phyloP scores from a whole-genome alignment of 345 rosid species.

The Corymbia maculata region DNA sequence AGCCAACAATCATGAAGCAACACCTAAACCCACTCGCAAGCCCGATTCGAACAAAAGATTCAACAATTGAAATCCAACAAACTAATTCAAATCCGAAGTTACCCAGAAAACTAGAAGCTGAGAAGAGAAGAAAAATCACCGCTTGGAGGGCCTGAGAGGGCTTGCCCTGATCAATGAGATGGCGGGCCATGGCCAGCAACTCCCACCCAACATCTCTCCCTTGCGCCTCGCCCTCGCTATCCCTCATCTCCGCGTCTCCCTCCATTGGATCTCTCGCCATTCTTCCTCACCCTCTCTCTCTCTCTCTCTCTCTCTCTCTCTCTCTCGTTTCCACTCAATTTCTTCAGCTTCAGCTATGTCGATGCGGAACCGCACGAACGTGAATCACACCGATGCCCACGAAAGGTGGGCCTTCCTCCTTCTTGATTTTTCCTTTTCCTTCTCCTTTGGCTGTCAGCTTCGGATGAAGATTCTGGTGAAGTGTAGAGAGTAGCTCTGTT shows the following conservation, averaged over 20 bases:
- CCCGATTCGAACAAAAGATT: background rate
- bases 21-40: background rate
- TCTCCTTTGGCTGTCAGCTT: background rate
- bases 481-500: background rate
- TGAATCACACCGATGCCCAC: background rate
- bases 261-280: background rate
- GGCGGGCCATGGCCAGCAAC: constrained; percentile 59
- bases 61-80: background rate
- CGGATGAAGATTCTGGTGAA: background rate
- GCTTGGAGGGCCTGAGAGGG: constrained; percentile 90
- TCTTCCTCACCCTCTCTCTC: background rate
- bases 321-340: background rate
- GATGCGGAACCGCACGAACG: background rate
- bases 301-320: background rate
- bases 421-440: background rate
- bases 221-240: constrained; percentile 7
- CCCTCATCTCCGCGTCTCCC: background rate
- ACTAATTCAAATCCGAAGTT: background rate
- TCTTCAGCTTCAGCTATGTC: background rate
- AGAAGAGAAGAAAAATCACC: constrained; percentile 21
- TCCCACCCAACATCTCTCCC: constrained; percentile 14
- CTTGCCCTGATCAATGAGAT: constrained; percentile 61
- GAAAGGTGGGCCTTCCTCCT: background rate
- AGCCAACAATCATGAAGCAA: background rate
- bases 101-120: background rate